Base-by-base conservation (phyloP, 768 basidiomycete genomes). In the Jaapia argillacea region DNA sequence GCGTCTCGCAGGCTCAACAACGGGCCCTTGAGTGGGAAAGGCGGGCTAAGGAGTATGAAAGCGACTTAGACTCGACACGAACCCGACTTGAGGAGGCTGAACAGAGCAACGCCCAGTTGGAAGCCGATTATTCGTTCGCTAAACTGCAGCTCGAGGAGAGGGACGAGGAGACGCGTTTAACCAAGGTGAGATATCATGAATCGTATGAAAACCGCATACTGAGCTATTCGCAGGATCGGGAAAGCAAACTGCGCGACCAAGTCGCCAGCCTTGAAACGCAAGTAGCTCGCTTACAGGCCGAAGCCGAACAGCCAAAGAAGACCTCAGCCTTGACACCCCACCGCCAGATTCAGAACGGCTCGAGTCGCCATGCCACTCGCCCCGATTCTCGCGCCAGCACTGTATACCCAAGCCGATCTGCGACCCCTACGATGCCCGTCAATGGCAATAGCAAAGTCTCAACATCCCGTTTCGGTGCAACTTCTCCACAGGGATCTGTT, bases 11-110 rank as follows among this genome's bases (percentile, higher is more conserved):
- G 49, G 79, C 82, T 18, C 82, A 89, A 48, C 84, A 87, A 56
- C 83, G 84, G 21, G 74, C 84, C 2, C 63, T 74, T 3, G 88
- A 91, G 52, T 89, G 84, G 85, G 88, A 91, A 61, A 74, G 74
- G 48, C 79, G 79, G 20, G 77, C 83, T 16, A 79, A 79, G 53
- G 82, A 85, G 48, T 71, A 72, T 35, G 83, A 87, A 58, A 63
- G 66, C 18, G 72, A 81, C 44, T 59, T 87, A 16, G 80, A 83
- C 54, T 54, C 70, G 51, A 69, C 69, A 23, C 71, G 68, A 47
- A 77, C 75, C 24, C 72, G 73, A 53, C 58, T 86, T 13, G 83
- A 89, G 26, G 74, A 83, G 42, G 65, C 71, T 6, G 85, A 87
- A 50, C 77, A 81, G 54, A 67, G 66, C 0, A 75, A 76, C 16